Evolutionary conservation across 441 rosid species (phyloP).

Genomic region (Arabidopsis lyrata): DNA sequence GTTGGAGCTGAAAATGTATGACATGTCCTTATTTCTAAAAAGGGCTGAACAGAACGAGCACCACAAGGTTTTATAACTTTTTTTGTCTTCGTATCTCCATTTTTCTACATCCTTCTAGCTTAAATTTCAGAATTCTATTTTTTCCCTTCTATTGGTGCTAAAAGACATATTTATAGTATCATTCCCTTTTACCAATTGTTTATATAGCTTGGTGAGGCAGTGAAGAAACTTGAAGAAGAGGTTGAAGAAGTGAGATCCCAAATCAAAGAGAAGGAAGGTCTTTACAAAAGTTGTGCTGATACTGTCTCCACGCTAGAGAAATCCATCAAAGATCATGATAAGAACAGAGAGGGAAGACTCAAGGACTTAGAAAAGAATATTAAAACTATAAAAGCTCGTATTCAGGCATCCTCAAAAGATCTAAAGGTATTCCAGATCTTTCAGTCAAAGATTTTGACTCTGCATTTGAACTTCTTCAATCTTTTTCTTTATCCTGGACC

Average conservation of each 20-base stretch:
- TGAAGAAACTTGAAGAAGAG: slow-evolving; percentile 84
- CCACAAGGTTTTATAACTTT: slow-evolving; percentile 69
- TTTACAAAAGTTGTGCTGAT: slow-evolving; percentile 61
- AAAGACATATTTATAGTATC: slow-evolving; percentile 5
- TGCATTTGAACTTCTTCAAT: slow-evolving; percentile 8
- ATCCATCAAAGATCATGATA: slow-evolving; percentile 85
- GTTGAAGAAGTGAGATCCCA: slow-evolving; percentile 73
- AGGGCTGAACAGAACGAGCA: slow-evolving; percentile 98
- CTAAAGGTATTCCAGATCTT: slow-evolving; percentile 67
- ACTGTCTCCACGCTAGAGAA: slow-evolving; percentile 71
- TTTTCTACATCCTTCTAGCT: slow-evolving; percentile 29
- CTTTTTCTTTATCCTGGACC: slow-evolving; percentile 8
- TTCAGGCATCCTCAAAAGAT: slow-evolving; percentile 84
- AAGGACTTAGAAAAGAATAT: slow-evolving; percentile 77
- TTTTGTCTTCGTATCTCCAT: not conserved
- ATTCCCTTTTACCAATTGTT: not conserved
- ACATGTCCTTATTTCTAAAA: slow-evolving; percentile 83
- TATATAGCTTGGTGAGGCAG: slow-evolving; percentile 82
- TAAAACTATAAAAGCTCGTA: slow-evolving; percentile 72
- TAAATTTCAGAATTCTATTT: slow-evolving; percentile 25
- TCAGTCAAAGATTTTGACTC: not conserved
- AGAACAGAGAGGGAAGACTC: slow-evolving; percentile 83
- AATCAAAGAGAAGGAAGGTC: slow-evolving; percentile 67
- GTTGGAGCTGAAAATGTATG: slow-evolving; percentile 87
- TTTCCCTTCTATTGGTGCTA: slow-evolving; percentile 18